phyloP scores from a whole-genome alignment of 805 yeast species.

The Wickerhamomyces canadensis region DNA sequence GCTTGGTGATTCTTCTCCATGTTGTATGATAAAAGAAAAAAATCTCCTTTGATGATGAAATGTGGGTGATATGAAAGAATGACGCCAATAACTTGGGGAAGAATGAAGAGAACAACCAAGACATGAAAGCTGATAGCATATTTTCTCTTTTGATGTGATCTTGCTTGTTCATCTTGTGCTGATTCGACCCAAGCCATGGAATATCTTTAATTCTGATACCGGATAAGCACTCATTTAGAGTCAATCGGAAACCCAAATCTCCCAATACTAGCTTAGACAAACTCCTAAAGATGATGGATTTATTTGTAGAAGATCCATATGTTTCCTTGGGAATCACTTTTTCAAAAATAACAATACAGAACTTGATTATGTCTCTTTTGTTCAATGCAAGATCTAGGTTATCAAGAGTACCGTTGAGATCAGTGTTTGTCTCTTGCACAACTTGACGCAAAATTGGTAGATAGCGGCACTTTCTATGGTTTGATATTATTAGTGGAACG shows the following conservation, averaged over 20 bases:
- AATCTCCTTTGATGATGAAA: constrained; percentile 34
- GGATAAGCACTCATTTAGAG: constrained; percentile 27
- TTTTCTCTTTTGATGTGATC: constrained; percentile 35
- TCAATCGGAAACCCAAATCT: constrained; percentile 31
- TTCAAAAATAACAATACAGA: constrained; percentile 37
- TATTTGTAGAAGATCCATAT: constrained; percentile 51
- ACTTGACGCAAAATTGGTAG: constrained; percentile 32
- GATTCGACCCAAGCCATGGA: constrained; percentile 43
- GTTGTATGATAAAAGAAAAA: constrained; percentile 50
- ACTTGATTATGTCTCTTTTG: constrained; percentile 32
- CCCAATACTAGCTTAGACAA: constrained; percentile 34
- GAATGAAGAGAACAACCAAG: constrained; percentile 52
- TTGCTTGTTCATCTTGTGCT: constrained; percentile 29
- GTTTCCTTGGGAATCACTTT: constrained; percentile 44
- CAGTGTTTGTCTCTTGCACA: constrained; percentile 29
- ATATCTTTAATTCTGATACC: constrained; percentile 40
- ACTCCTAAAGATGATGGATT: constrained; percentile 30
- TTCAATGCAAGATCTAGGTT: constrained; percentile 31
- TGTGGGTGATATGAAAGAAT: constrained; percentile 66
- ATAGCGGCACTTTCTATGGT: constrained; percentile 33
- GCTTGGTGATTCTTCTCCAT: constrained; percentile 45
- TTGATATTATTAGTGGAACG: constrained; percentile 19
- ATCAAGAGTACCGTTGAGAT: constrained; percentile 6
- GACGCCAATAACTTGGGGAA: constrained; percentile 41
- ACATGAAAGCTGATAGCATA: constrained; percentile 37